These are phyloP conservation scores for Rhipidocladum racemiflorum DNA, from an alignment of 176 grass and related monocot species.

Conservation along the genomic window DNA sequence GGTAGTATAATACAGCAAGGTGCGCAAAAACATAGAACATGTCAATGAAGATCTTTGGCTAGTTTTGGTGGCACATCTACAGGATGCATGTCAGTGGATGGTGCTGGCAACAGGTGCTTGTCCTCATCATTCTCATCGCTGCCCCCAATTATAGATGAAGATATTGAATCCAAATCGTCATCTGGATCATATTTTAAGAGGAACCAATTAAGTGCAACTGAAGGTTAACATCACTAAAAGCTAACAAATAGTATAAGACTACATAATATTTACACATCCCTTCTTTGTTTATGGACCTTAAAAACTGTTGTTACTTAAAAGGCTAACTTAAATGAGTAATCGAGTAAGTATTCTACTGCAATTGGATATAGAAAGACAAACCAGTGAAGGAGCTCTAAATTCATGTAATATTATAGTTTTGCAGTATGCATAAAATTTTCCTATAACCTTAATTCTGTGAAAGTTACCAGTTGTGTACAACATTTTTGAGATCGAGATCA, in stretches of 20 bases:
- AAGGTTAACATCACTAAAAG: neutral
- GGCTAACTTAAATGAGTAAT: neutral
- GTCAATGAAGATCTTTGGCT: constrained; percentile 67
- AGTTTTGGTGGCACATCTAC: constrained; percentile 56
- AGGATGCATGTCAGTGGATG: constrained; percentile 41
- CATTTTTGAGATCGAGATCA: neutral
- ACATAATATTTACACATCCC: constrained; percentile 2
- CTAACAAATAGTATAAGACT: neutral
- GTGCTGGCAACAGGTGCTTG: constrained; percentile 44
- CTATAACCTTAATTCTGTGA: neutral
- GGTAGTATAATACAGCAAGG: neutral
- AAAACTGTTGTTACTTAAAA: neutral
- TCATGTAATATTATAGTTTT: constrained; percentile 6
- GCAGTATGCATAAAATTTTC: neutral
- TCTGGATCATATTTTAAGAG: constrained; percentile 51
- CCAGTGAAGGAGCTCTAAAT: neutral
- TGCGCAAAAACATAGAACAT: constrained; percentile 9
- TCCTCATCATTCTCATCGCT: constrained; percentile 48
- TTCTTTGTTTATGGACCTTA: neutral
- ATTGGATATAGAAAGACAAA: neutral
- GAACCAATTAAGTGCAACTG: neutral
- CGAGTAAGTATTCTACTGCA: constrained; percentile 9
- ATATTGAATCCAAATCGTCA: constrained; percentile 55
- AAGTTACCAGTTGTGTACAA: neutral
- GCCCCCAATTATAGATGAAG: constrained; percentile 45